These are phyloP conservation scores for Crithidia mellificae DNA, from an alignment of 208 protist species.

Conservation along the genomic window DNA sequence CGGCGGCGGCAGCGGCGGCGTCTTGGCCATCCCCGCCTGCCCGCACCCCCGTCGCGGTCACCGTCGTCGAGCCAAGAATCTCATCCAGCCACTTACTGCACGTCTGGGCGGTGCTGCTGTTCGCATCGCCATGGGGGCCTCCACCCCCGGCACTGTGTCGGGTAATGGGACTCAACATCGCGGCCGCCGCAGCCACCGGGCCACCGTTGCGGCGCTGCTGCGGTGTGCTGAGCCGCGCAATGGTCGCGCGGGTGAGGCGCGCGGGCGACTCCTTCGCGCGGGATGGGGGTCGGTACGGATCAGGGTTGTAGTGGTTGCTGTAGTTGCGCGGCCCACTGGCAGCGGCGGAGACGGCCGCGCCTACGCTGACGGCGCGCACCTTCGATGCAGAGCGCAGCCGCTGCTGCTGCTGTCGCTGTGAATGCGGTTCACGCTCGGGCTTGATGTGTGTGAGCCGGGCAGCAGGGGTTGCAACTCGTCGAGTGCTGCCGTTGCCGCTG, in stretches of 20 bases:
- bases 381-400: background rate
- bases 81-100: slow-evolving; percentile 48
- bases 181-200: background rate
- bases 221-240: slow-evolving; percentile 30
- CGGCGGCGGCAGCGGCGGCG: slow-evolving; percentile 8
- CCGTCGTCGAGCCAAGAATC: slow-evolving; percentile 31
- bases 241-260: slow-evolving; percentile 26
- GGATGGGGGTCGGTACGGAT: slow-evolving; percentile 5
- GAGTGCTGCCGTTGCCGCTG: too few relatives aligned
- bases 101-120: slow-evolving; percentile 23
- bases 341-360: slow-evolving; percentile 9
- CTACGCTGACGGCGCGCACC: background rate
- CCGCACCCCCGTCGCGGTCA: slow-evolving; percentile 25
- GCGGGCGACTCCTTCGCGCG: slow-evolving; percentile 24
- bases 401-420: slow-evolving; percentile 2
- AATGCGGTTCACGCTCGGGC: background rate
- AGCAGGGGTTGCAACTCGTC: too few relatives aligned
- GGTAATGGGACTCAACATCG: slow-evolving; percentile 10
- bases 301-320: slow-evolving; percentile 11
- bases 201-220: slow-evolving; percentile 12
- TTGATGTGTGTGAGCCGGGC: too few relatives aligned
- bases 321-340: slow-evolving; percentile 3
- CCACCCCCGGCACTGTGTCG: slow-evolving; percentile 11
- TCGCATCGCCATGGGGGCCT: background rate
- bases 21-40: slow-evolving; percentile 1